A percentile compares a stretch with the other conserved stretches of the same genome.
Conservation (phyloP, 2,329 filamentous ascomycete species). For the Fusarium sp. region DNA sequence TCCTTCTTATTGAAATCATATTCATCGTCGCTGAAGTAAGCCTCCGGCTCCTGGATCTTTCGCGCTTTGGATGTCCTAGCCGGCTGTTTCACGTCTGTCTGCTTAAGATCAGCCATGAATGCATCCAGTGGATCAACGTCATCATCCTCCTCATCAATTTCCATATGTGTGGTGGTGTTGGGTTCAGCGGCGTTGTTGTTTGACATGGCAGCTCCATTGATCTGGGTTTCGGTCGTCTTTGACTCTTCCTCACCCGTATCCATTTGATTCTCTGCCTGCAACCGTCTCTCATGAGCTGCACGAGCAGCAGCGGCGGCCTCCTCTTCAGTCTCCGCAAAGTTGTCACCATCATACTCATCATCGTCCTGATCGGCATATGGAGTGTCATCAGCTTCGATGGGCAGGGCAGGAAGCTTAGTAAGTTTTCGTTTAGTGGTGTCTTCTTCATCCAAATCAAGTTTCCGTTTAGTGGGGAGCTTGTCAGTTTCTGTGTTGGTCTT, state of each 20-base stretch:
- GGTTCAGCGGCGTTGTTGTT: slow-evolving; percentile 37
- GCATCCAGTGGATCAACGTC: slow-evolving; percentile 91
- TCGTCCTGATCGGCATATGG: slow-evolving; percentile 70
- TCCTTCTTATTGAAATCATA: slow-evolving; percentile 61
- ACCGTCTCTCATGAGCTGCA: slow-evolving; percentile 83
- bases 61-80: slow-evolving; percentile 48
- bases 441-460: slow-evolving; percentile 87
- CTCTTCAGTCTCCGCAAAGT: slow-evolving; percentile 84
- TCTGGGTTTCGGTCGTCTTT: slow-evolving; percentile 40
- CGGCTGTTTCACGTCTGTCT: slow-evolving; percentile 59
- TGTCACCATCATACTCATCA: slow-evolving; percentile 77
- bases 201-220: slow-evolving; percentile 38
- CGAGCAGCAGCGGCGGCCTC: slow-evolving; percentile 86
- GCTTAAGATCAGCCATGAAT: slow-evolving; percentile 83
- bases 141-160: slow-evolving; percentile 68
- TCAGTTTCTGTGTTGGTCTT: slow-evolving; percentile 72
- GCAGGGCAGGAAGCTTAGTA: slow-evolving; percentile 84
- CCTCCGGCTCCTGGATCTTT: slow-evolving; percentile 74
- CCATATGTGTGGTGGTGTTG: slow-evolving; percentile 57
- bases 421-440: slow-evolving; percentile 87
- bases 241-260: slow-evolving; percentile 52
- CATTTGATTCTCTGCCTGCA: slow-evolving; percentile 58
- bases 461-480: slow-evolving; percentile 74
- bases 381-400: slow-evolving; percentile 69
- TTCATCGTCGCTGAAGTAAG: slow-evolving; percentile 90